A percentile compares a stretch with the other conserved stretches of the same genome.
Evolutionary conservation across 805 yeast genomes (phyloP).

Genomic region (Ogataea methylovora): DNA sequence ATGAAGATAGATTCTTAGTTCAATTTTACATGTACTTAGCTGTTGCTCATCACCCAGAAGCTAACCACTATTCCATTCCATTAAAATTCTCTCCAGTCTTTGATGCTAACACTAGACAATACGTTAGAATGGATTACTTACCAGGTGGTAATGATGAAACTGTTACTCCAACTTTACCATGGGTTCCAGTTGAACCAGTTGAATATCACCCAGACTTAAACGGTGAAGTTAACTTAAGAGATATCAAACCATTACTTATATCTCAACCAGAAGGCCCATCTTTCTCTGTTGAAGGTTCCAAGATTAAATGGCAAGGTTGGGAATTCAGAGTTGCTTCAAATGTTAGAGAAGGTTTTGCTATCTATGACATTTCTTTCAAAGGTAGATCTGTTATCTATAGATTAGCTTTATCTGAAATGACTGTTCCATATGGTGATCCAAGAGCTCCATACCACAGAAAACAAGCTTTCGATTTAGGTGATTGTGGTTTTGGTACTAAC

Average conservation of each 20-base stretch:
- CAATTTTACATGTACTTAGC: constrained; percentile 72
- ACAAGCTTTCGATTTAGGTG: constrained; percentile 83
- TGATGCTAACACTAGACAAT: constrained; percentile 50
- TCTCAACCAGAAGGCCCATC: constrained; percentile 78
- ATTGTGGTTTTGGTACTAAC: constrained; percentile 71
- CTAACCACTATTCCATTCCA: constrained; percentile 72
- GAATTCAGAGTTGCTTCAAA: constrained; percentile 64
- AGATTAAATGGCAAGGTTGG: constrained; percentile 80
- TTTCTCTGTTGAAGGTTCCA: constrained; percentile 49
- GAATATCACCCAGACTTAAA: constrained; percentile 71
- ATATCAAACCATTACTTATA: constrained; percentile 61
- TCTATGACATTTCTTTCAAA: constrained; percentile 66
- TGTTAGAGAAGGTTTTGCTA: constrained; percentile 72
- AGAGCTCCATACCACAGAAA: constrained; percentile 79
- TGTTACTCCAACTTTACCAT: constrained; percentile 46
- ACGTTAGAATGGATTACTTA: constrained; percentile 64
- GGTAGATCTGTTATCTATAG: constrained; percentile 74
- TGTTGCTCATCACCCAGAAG: constrained; percentile 58
- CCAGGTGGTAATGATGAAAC: constrained; percentile 66
- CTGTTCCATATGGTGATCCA: constrained; percentile 84
- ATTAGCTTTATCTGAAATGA: constrained; percentile 72
- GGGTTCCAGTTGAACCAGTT: constrained; percentile 52
- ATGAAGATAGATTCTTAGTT: constrained; percentile 53
- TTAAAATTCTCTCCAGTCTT: constrained; percentile 69
- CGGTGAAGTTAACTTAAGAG: constrained; percentile 43